Evolutionary conservation across 345 rosid species (phyloP).

Genomic region (Rhodamnia argentea): DNA sequence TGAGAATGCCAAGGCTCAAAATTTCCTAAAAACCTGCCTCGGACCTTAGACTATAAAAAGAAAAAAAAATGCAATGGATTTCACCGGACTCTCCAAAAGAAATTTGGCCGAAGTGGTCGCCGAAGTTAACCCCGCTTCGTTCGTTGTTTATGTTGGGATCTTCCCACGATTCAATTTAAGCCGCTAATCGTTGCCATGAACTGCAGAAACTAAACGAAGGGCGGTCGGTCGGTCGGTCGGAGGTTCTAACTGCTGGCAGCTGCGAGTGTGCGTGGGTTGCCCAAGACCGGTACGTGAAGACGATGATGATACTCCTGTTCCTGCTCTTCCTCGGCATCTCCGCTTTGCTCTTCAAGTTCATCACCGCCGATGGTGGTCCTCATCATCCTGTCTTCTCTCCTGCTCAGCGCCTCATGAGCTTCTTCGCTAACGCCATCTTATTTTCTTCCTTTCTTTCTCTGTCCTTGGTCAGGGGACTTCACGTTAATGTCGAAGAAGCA

Average conservation of each 20-base stretch:
- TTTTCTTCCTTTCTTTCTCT: neutral
- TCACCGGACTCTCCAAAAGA: too few species aligned
- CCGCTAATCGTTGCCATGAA: too few species aligned
- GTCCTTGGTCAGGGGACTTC: slow-evolving; percentile 48
- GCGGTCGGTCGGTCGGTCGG: neutral
- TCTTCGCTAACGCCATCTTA: neutral
- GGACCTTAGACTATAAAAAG: too few species aligned
- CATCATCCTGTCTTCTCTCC: neutral
- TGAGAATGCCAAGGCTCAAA: too few species aligned
- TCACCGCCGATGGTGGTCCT: slow-evolving; percentile 49
- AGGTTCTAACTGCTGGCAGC: neutral
- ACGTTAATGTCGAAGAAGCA: slow-evolving; percentile 57
- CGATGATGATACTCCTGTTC: neutral
- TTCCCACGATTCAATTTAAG: too few species aligned
- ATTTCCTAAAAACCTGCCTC: too few species aligned
- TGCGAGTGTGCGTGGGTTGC: neutral
- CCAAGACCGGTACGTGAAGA: neutral
- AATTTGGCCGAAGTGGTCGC: too few species aligned
- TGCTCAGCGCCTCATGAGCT: neutral
- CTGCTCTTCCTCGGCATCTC: neutral
- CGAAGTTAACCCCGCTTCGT: too few species aligned
- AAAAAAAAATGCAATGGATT: too few species aligned
- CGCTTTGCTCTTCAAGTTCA: slow-evolving; percentile 34
- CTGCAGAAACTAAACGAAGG: neutral
- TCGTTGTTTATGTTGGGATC: too few species aligned